Conservation (phyloP, 371 early-diverging fungal genomes). For the Mucor saturninus region DNA sequence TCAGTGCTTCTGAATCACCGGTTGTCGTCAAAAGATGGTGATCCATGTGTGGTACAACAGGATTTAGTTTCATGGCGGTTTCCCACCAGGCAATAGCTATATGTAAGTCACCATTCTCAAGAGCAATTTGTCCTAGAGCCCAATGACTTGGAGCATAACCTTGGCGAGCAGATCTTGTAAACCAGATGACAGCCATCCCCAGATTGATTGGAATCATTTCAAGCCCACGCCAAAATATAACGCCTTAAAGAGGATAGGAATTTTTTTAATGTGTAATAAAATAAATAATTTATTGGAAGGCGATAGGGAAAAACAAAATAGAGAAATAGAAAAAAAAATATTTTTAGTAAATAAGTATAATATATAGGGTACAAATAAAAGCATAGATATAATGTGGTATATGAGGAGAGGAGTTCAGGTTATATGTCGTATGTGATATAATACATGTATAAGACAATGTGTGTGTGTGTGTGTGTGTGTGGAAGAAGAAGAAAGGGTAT, state of each 20-base stretch:
- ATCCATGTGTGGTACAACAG: constrained; percentile 12
- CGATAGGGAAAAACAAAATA: constrained; percentile 5
- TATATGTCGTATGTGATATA: constrained; percentile 4
- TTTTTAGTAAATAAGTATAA: constrained; percentile 15
- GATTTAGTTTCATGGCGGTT: constrained; percentile 29
- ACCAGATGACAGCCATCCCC: constrained; percentile 41
- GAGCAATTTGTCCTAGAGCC: constrained; percentile 48
- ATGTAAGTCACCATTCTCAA: constrained; percentile 43
- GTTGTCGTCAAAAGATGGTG: constrained; percentile 17
- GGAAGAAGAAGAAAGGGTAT: neutral
- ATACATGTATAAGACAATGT: constrained; percentile 5
- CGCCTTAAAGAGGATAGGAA: constrained; percentile 11
- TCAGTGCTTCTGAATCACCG: constrained; percentile 33
- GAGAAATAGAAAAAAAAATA: constrained; percentile 12
- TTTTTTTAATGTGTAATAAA: neutral
- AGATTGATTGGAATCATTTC: constrained; percentile 33
- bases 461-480: neutral
- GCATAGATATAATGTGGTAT: constrained; percentile 7
- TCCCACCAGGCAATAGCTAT: constrained; percentile 47
- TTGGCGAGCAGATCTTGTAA: constrained; percentile 41
- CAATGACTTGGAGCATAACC: constrained; percentile 38
- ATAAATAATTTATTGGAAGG: constrained; percentile 11
- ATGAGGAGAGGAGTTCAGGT: neutral
- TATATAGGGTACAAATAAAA: constrained; percentile 10
- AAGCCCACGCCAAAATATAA: constrained; percentile 40